Conservation (phyloP, 768 basidiomycete species). For the Peribolospora baueri region DNA sequence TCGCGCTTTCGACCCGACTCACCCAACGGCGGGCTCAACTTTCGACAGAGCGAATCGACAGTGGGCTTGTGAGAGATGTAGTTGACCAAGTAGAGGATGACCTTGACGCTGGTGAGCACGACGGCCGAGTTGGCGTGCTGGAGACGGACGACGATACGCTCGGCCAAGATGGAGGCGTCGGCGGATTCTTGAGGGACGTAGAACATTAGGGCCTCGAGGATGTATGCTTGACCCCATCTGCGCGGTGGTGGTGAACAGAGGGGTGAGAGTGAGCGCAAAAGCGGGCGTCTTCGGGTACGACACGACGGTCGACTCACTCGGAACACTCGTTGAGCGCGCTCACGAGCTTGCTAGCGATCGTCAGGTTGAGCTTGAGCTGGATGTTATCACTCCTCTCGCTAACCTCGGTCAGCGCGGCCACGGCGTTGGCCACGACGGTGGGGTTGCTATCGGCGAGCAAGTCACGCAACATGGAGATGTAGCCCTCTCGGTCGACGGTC, state of each 20-base stretch:
- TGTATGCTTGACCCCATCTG: constrained; percentile 98
- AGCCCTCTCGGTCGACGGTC: constrained; percentile 66
- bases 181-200: constrained; percentile 70
- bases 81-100: constrained; percentile 88
- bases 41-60: constrained; percentile 76
- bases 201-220: constrained; percentile 74
- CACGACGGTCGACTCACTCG: constrained; percentile 38
- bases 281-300: not conserved
- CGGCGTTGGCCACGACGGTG: constrained; percentile 90
- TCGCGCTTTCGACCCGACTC: constrained; percentile 1
- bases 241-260: not conserved
- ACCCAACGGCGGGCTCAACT: constrained; percentile 97
- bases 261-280: constrained; percentile 1
- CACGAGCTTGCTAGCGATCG: constrained; percentile 68
- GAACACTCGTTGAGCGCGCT: constrained; percentile 85
- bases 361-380: constrained; percentile 64
- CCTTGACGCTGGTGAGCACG: constrained; percentile 95
- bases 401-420: constrained; percentile 89
- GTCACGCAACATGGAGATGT: constrained; percentile 72
- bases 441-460: constrained; percentile 82
- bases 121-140: constrained; percentile 99
- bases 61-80: constrained; percentile 79
- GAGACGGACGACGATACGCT: constrained; percentile 73
- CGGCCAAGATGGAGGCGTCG: constrained; percentile 87
- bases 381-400: constrained; percentile 86